Evolutionary conservation across 139 green algal species (phyloP).

Genomic region (Mesotaenium endlicherianum): DNA sequence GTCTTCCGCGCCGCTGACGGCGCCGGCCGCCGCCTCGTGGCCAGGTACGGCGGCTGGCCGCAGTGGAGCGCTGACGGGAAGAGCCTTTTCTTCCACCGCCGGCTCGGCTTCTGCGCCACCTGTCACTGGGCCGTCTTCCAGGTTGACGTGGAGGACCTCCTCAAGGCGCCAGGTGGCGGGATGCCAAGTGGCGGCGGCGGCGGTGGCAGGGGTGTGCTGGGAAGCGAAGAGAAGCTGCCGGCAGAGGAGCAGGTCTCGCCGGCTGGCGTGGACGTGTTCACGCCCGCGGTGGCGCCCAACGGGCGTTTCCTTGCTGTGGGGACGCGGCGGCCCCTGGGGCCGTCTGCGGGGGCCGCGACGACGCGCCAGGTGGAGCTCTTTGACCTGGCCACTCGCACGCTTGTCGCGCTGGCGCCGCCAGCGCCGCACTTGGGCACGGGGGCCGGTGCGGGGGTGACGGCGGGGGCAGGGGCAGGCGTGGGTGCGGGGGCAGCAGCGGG

Average conservation of each 20-base stretch:
- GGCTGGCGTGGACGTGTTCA: constrained; percentile 18
- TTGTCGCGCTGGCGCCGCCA: neutral
- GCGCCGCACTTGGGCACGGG: neutral
- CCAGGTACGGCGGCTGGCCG: constrained; percentile 5
- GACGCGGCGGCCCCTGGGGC: constrained; percentile 1
- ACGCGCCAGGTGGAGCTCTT: constrained; percentile 14
- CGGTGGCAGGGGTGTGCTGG: neutral
- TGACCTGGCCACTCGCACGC: neutral
- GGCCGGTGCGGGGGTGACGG: neutral
- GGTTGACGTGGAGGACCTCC: neutral
- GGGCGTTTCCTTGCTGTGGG: constrained; percentile 1
- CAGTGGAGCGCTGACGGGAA: neutral
- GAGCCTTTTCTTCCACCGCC: constrained; percentile 7
- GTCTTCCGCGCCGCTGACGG: neutral
- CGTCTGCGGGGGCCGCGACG: no score
- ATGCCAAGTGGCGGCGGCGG: no score
- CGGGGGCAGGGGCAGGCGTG: no score
- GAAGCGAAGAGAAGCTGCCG: neutral
- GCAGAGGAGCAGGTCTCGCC: neutral
- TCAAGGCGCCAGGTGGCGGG: neutral
- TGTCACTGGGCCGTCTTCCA: no score
- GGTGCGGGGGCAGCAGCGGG: no score
- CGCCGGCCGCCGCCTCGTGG: neutral
- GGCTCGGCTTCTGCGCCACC: no score
- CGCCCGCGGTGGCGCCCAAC: neutral